These are phyloP conservation scores for Hypoxylon sp. DNA, from an alignment of 2,329 filamentous ascomycete species.

Conservation along the genomic window DNA sequence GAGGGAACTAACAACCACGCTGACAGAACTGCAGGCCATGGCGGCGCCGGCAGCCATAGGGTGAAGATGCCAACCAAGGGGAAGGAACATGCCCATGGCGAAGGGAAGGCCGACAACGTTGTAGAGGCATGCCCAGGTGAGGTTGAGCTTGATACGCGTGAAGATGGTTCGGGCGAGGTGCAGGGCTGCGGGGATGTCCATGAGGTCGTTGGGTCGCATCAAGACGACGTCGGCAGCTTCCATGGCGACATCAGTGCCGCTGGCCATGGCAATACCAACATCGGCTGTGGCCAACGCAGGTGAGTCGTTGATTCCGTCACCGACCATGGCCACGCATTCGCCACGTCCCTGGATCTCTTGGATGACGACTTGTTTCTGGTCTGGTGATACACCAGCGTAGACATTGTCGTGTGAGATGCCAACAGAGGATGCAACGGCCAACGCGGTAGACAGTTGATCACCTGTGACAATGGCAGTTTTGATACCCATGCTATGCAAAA, in stretches of 20 bases:
- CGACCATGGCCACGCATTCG: constrained; percentile 91
- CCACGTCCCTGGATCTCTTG: constrained; percentile 76
- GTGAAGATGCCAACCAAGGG: constrained; percentile 85
- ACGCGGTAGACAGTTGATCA: constrained; percentile 84
- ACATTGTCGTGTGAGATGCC: constrained; percentile 81
- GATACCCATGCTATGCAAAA: constrained; percentile 85
- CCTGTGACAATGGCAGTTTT: constrained; percentile 92
- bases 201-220: constrained; percentile 90
- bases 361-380: constrained; percentile 90
- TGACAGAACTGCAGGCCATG: constrained; percentile 91
- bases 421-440: constrained; percentile 82
- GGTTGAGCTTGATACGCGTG: constrained; percentile 89
- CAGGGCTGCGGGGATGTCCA: constrained; percentile 89
- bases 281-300: constrained; percentile 92
- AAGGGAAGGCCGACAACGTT: constrained; percentile 92
- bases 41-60: constrained; percentile 94
- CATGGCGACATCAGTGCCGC: constrained; percentile 96
- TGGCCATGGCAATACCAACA: constrained; percentile 90
- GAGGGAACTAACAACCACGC: constrained; percentile 84
- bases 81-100: constrained; percentile 95
- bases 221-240: constrained; percentile 96
- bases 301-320: constrained; percentile 98
- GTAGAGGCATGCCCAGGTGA: constrained; percentile 92
- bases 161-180: constrained; percentile 87
- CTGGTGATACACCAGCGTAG: constrained; percentile 86